These are phyloP conservation scores for Stenogyne calaminthoides DNA, from an alignment of 305 asterid species.

Conservation along the genomic window DNA sequence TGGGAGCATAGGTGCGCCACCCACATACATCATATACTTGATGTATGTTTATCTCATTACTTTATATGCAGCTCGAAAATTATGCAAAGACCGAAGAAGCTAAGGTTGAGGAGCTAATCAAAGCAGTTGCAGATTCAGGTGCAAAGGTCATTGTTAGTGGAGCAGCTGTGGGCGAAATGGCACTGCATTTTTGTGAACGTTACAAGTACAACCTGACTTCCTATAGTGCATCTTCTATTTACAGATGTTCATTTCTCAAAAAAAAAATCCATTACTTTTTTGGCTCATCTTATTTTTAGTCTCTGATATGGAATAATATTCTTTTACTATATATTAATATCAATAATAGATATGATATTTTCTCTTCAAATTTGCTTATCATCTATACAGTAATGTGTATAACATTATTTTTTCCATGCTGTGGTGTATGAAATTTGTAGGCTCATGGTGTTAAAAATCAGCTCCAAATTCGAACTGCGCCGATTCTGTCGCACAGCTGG, in stretches of 20 bases:
- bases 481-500: conserved; percentile 97
- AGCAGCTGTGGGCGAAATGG: conserved; percentile 97
- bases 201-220: conserved; percentile 59
- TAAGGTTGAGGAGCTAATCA: conserved; percentile 87
- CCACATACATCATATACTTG: neutral
- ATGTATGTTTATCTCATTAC: conserved; percentile 12
- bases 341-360: neutral
- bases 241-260: neutral
- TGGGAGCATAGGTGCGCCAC: neutral
- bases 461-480: conserved; percentile 95
- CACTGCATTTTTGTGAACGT: conserved; percentile 94
- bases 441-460: conserved; percentile 92
- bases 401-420: neutral
- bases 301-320: neutral
- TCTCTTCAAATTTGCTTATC: neutral
- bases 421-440: conserved; percentile 59
- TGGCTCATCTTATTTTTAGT: neutral
- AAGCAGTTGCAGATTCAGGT: conserved; percentile 95
- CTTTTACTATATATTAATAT: neutral
- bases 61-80: conserved; percentile 77
- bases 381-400: neutral
- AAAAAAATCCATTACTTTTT: neutral
- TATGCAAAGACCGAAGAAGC: conserved; percentile 96
- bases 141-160: conserved; percentile 95
- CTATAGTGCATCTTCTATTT: neutral